Conservation (phyloP, 139 green algal species). For the Ettlia oleoabundans region DNA sequence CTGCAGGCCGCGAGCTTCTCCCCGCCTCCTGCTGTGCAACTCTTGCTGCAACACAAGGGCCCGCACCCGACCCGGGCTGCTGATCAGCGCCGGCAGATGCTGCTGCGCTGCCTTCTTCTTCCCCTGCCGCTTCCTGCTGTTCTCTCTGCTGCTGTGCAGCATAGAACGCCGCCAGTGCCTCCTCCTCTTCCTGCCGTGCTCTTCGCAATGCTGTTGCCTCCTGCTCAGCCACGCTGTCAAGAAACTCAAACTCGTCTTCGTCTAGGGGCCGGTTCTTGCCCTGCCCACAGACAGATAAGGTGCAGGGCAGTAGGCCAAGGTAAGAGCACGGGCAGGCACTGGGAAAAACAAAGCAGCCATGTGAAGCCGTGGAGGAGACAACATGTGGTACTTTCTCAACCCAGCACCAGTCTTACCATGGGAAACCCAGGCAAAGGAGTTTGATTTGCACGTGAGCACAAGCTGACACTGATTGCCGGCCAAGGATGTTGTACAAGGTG, state of each 20-base stretch:
- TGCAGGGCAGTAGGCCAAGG: too few relatives aligned
- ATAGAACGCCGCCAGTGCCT: slow-evolving; percentile 70
- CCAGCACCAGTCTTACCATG: too few relatives aligned
- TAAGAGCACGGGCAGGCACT: neutral
- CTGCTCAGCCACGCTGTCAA: slow-evolving; percentile 57
- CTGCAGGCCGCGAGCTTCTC: neutral
- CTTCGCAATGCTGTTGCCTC: slow-evolving; percentile 39
- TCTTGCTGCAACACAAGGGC: too few relatives aligned
- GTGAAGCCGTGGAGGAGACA: too few relatives aligned
- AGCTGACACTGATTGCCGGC: too few relatives aligned
- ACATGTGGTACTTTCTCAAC: too few relatives aligned
- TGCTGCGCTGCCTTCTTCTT: neutral
- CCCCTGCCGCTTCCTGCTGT: neutral
- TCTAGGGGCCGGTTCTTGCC: slow-evolving; percentile 87
- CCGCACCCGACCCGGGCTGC: neutral
- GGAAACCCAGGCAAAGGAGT: too few relatives aligned
- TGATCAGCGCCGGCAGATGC: neutral
- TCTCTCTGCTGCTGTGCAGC: slow-evolving; percentile 9
- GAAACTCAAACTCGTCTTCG: slow-evolving; percentile 83
- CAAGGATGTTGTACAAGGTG: too few relatives aligned
- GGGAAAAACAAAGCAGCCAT: neutral
- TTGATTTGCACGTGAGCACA: too few relatives aligned
- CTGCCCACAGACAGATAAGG: slow-evolving; percentile 40
- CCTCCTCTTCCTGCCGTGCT: slow-evolving; percentile 48
- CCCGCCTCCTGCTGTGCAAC: neutral